These are phyloP conservation scores for Rhynchospora pubera DNA, from an alignment of 176 grass and related monocot species.

Conservation along the genomic window DNA sequence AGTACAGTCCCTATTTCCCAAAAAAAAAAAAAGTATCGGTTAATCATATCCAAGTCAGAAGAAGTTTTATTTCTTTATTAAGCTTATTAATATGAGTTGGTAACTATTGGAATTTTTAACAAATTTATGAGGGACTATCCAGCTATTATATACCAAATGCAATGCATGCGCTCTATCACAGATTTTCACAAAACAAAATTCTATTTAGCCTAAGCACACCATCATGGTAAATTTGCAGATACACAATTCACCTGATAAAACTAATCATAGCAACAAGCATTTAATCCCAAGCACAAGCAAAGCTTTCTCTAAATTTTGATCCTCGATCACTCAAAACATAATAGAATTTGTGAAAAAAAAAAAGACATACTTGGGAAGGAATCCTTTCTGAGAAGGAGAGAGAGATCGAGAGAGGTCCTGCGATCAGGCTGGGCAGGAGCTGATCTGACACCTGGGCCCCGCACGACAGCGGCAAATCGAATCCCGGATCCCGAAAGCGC, in stretches of 20 bases:
- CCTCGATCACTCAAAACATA: neutral
- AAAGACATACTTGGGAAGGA: neutral
- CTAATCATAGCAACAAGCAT: conserved; percentile 2
- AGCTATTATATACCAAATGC: neutral
- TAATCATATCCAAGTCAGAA: conserved; percentile 5
- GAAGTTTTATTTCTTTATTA: neutral
- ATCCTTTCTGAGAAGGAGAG: conserved; percentile 27
- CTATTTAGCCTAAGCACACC: neutral
- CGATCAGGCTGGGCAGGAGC: conserved; percentile 25
- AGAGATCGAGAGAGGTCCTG: conserved; percentile 4
- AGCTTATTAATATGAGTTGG: neutral
- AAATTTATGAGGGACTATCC: neutral
- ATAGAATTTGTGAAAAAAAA: neutral
- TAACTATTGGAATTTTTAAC: neutral
- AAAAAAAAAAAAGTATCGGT: conserved; percentile 1
- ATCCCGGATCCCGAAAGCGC: conserved; percentile 38
- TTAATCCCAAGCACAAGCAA: neutral
- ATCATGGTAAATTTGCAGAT: neutral
- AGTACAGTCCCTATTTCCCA: conserved; percentile 21
- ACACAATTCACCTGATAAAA: neutral
- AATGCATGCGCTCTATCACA: neutral
- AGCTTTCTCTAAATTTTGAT: neutral
- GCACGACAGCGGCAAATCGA: conserved; percentile 25
- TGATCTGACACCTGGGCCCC: conserved; percentile 16
- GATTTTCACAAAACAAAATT: neutral